A percentile compares a stretch with the other conserved stretches of the same genome.
Evolutionary conservation across 768 basidiomycete genomes (phyloP).

Genomic region (Russula foetens): DNA sequence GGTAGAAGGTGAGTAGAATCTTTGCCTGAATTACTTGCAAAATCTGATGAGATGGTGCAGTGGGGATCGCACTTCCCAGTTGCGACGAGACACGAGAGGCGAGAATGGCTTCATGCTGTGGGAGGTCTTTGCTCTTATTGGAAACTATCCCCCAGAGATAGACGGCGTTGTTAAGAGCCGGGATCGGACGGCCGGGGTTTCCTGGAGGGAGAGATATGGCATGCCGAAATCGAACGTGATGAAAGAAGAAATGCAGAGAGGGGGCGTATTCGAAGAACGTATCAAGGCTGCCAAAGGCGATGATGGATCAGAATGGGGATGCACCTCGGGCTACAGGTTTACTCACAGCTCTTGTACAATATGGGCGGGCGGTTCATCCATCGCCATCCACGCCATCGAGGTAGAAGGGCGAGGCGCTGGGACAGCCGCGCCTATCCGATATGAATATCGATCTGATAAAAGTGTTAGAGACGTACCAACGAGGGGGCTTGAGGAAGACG

Average conservation of each 20-base stretch:
- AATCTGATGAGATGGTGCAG: slow-evolving; percentile 30
- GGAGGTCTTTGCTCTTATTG: slow-evolving; percentile 21
- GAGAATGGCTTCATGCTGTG: slow-evolving; percentile 31
- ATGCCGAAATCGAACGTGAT: slow-evolving; percentile 37
- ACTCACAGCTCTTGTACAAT: slow-evolving; percentile 16
- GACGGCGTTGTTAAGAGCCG: slow-evolving; percentile 36
- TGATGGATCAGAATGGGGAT: neutral
- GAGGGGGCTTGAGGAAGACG: slow-evolving; percentile 12
- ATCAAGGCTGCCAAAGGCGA: slow-evolving; percentile 36
- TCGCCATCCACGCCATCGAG: neutral
- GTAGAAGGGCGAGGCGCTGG: neutral
- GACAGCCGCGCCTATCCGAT: neutral
- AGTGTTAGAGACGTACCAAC: neutral
- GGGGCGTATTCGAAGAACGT: slow-evolving; percentile 48
- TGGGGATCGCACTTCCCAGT: slow-evolving; percentile 32
- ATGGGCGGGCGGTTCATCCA: slow-evolving; percentile 13
- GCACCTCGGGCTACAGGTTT: neutral
- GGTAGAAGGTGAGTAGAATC: slow-evolving; percentile 28
- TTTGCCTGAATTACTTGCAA: slow-evolving; percentile 28
- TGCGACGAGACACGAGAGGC: slow-evolving; percentile 43
- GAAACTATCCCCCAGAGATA: slow-evolving; percentile 32
- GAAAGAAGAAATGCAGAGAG: slow-evolving; percentile 63
- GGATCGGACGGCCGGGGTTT: slow-evolving; percentile 24
- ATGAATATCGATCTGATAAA: neutral
- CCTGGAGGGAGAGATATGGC: slow-evolving; percentile 25